phyloP scores from a whole-genome alignment of 106 monocot species.

The Ottelia alismoides region DNA sequence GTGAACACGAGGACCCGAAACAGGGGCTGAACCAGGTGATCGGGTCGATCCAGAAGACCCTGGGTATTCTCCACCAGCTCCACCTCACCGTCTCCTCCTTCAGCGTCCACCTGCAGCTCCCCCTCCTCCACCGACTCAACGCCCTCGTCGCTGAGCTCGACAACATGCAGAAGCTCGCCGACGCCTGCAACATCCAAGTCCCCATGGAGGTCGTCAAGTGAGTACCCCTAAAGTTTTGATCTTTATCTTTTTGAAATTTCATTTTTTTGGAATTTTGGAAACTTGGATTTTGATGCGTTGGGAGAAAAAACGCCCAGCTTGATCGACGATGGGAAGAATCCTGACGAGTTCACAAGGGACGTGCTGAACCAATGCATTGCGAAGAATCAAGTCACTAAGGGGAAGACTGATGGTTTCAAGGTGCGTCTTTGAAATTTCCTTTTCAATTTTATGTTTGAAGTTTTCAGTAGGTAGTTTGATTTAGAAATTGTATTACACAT shows the following conservation, averaged over 20 bases:
- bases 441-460: too few relatives aligned
- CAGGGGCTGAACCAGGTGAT: constrained; percentile 49
- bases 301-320: constrained; percentile 41
- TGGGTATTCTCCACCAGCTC: constrained; percentile 71
- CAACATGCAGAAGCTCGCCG: constrained; percentile 76
- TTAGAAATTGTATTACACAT: too few relatives aligned
- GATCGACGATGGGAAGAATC: constrained; percentile 90
- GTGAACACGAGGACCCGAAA: constrained; percentile 26
- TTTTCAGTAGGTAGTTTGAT: too few relatives aligned
- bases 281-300: constrained; percentile 1
- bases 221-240: constrained; percentile 5
- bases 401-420: constrained; percentile 93
- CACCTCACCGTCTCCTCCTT: constrained; percentile 84
- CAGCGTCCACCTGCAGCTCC: constrained; percentile 57
- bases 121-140: constrained; percentile 58
- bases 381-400: constrained; percentile 86
- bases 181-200: constrained; percentile 62
- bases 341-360: constrained; percentile 67
- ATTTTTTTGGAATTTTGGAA: not conserved
- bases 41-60: constrained; percentile 55
- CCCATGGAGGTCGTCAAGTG: constrained; percentile 88
- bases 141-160: too few relatives aligned
- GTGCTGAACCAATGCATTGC: constrained; percentile 70
- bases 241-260: not conserved
- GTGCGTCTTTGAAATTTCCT: too few relatives aligned